Base-by-base conservation (phyloP, 169 alveolate genomes). In the Blepharisma undulans region DNA sequence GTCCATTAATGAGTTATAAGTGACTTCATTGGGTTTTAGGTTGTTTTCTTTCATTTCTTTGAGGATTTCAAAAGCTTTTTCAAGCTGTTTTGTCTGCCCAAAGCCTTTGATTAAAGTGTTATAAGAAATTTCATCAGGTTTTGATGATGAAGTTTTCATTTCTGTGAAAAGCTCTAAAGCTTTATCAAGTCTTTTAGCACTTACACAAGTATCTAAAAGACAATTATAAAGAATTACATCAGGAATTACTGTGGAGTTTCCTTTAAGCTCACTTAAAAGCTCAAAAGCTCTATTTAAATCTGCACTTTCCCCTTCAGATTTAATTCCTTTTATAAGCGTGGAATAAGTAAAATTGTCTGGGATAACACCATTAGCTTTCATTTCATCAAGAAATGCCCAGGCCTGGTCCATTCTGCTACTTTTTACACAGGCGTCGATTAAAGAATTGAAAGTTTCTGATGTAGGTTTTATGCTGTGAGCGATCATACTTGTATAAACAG, bases 1-100 rank as follows among this genome's bases (percentile, higher is more conserved):
- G 91, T 98, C 99, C n/a, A 98, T 97, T 71, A 98, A 87, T 29
- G 99, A 98, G 94, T 98, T 98, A 94, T 96, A 98, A 72, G 99
- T 98, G 19, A 98, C 99, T 72, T 98, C 98, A 95, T 98, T 98
- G 87, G 98, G 98, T 77, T 92, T 94, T n/a, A 98, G 94, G 21
- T 95, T 95, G n/a, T 89, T 91, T 19, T 88, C 81, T 48, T 93
- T 95, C 99, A 98, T 98, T 84, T 94, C 93, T 22, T 92, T 91
- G 90, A 96, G 96, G 66, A 97, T 94, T 32, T 90, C 89, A 90
- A 97, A 92, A 16, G 99, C 99, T 88, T 93, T 92, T 32, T 94
- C 94, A 29, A 97, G 93, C 96, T 95, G 97, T 89, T 96, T 95
- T 88, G 92, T 93, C 87, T 96, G 97, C 1, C 98, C 97, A 89